Conservation (phyloP, 2,329 filamentous ascomycete genomes). For the Aspergillus awamori region DNA sequence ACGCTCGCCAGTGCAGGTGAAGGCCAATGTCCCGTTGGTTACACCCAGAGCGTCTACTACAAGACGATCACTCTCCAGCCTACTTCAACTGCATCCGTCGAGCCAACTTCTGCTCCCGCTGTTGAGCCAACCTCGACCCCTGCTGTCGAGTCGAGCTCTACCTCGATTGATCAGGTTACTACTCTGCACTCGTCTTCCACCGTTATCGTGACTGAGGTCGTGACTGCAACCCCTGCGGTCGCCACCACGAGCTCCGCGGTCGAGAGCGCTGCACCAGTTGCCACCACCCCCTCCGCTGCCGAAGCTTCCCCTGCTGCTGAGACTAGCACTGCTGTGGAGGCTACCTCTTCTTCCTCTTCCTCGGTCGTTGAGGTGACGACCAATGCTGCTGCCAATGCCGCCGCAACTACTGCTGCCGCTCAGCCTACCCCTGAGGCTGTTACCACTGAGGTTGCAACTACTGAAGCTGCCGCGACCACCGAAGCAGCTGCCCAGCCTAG, state of each 20-base stretch:
- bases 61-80: background rate
- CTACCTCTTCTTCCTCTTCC: conserved; percentile 7
- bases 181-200: background rate
- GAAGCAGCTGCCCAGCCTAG: background rate
- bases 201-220: background rate
- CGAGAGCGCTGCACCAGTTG: conserved; percentile 4
- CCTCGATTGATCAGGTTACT: conserved; percentile 1
- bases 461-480: conserved; percentile 9
- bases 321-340: background rate
- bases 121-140: background rate
- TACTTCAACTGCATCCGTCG: background rate
- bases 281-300: background rate
- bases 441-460: background rate
- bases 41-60: background rate
- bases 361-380: conserved; percentile 1
- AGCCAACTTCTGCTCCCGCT: background rate
- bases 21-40: background rate
- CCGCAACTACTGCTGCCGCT: background rate
- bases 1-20: background rate
- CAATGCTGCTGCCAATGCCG: background rate
- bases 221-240: background rate
- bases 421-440: conserved; percentile 1
- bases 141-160: background rate
- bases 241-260: background rate
- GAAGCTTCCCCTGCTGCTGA: conserved; percentile 3